Percentiles rank a stretch among this genome's conserved stretches.
These are phyloP conservation scores for Dryas integrifolia DNA, from an alignment of 331 rosid species.

Conservation along the genomic window DNA sequence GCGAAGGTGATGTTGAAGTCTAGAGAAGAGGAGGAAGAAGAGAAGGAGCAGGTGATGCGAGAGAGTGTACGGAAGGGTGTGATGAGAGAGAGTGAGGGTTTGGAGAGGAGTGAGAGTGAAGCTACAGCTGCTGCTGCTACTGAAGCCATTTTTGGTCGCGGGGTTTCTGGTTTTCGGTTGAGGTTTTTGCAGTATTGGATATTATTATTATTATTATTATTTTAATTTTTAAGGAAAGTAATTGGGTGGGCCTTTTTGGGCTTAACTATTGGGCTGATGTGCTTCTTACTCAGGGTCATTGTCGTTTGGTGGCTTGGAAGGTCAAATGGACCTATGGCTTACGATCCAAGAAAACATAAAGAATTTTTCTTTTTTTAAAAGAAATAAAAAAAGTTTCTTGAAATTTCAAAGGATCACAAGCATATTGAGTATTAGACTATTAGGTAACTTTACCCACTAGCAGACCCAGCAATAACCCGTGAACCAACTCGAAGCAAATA, in stretches of 20 bases:
- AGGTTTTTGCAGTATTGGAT: neutral
- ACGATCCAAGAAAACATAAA: too few species aligned
- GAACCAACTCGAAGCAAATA: neutral
- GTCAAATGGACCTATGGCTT: too few species aligned
- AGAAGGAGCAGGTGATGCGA: slow-evolving; percentile 38
- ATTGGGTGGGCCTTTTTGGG: neutral
- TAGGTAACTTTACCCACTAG: too few species aligned
- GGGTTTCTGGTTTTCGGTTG: neutral
- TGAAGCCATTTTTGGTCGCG: slow-evolving; percentile 18
- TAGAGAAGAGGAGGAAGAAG: slow-evolving; percentile 39
- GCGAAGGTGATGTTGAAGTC: slow-evolving; percentile 84
- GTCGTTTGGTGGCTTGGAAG: too few species aligned
- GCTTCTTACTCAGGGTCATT: too few species aligned
- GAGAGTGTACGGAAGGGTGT: slow-evolving; percentile 47
- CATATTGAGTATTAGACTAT: too few species aligned
- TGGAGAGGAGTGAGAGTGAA: slow-evolving; percentile 36
- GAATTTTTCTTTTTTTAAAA: too few species aligned
- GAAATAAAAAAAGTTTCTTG: too few species aligned
- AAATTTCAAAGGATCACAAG: too few species aligned
- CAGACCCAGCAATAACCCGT: neutral
- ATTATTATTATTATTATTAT: neutral
- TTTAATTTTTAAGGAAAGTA: neutral
- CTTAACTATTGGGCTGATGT: neutral
- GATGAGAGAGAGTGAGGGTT: slow-evolving; percentile 25
- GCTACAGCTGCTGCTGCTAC: slow-evolving; percentile 28